These are phyloP conservation scores for Apophysomyces ossiformis DNA, from an alignment of 371 early-diverging fungal genomes.

Conservation along the genomic window DNA sequence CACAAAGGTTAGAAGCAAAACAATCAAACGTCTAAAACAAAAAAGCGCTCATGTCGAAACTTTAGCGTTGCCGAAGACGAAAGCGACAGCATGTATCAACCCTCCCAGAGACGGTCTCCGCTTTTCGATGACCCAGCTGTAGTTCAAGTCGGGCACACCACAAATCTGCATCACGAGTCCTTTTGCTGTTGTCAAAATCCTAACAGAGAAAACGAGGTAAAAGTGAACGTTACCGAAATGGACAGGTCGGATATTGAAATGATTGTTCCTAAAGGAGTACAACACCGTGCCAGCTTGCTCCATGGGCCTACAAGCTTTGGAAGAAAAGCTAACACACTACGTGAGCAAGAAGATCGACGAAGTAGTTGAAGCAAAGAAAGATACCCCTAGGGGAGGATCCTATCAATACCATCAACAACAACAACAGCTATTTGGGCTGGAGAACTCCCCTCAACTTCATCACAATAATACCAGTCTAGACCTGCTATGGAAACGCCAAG, in stretches of 20 bases:
- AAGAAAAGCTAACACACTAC: not conserved
- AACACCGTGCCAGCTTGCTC: not conserved
- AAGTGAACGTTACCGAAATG: not conserved
- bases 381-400: not conserved
- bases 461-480: not conserved
- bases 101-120: conserved; percentile 29
- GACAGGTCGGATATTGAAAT: not conserved
- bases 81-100: conserved; percentile 24
- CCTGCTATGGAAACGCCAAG: not conserved
- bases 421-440: not conserved
- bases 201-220: not conserved
- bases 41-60: not conserved
- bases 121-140: conserved; percentile 42
- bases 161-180: not conserved
- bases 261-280: conserved; percentile 1
- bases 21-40: too few relatives aligned
- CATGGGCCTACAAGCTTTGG: not conserved
- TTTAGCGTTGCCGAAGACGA: conserved; percentile 20
- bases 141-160: conserved; percentile 26
- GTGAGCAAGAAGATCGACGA: not conserved
- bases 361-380: not conserved
- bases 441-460: not conserved
- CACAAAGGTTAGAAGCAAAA: too few relatives aligned
- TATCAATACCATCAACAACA: not conserved
- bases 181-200: not conserved